Percentiles rank a stretch among this genome's conserved stretches.
These are phyloP conservation scores for Rhizophagus sp. DNA, from an alignment of 192 early-diverging fungal species.

Conservation along the genomic window DNA sequence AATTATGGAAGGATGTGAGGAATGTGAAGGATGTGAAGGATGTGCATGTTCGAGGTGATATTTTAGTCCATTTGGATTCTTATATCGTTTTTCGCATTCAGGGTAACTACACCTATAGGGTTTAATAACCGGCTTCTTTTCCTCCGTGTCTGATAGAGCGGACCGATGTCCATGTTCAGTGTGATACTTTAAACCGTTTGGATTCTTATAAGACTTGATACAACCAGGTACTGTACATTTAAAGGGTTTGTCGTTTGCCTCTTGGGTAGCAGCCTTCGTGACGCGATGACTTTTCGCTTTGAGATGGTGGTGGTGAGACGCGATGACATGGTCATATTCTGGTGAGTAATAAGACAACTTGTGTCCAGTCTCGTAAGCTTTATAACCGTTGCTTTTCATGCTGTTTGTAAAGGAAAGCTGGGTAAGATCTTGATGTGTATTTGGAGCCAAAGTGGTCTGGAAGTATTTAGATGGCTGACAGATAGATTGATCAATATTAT, in stretches of 20 bases:
- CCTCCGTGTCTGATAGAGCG: conserved; percentile 49
- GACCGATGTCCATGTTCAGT: conserved; percentile 89
- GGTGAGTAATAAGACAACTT: conserved; percentile 19
- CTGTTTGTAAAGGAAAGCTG: neutral
- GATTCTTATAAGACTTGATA: conserved; percentile 96
- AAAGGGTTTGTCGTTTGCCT: conserved; percentile 72
- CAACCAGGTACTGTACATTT: conserved; percentile 83
- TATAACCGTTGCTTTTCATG: conserved; percentile 12
- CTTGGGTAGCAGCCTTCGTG: conserved; percentile 13
- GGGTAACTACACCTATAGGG: conserved; percentile 77
- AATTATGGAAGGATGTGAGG: conserved; percentile 1
- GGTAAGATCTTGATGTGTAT: neutral
- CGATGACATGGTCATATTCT: conserved; percentile 5
- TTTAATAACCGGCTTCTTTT: conserved; percentile 59
- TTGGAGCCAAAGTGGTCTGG: neutral
- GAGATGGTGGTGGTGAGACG: neutral
- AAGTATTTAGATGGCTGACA: neutral
- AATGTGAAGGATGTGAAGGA: neutral
- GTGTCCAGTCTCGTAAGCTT: neutral
- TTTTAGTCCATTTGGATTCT: conserved; percentile 95
- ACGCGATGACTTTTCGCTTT: conserved; percentile 17
- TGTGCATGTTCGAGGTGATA: conserved; percentile 95
- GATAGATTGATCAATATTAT: conserved; percentile 2
- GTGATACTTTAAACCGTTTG: conserved; percentile 97
- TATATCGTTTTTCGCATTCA: conserved; percentile 92